These are phyloP conservation scores for Colletotrichum sp. DNA, from an alignment of 2,329 filamentous ascomycete genomes.

Conservation along the genomic window DNA sequence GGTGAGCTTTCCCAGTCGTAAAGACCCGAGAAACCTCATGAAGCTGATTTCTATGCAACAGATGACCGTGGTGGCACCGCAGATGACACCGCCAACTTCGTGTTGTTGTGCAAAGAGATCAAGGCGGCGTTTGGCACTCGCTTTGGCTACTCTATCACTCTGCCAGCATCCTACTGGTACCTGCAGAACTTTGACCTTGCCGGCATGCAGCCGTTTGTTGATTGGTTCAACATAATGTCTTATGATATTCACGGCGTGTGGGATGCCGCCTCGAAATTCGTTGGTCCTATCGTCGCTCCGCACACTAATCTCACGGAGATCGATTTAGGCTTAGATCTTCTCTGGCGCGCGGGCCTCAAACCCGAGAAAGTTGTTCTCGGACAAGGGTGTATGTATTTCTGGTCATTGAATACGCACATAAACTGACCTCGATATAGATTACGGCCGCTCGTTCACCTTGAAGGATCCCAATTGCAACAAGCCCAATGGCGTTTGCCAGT, in stretches of 20 bases:
- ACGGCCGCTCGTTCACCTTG: slow-evolving; percentile 33
- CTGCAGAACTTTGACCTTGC: slow-evolving; percentile 2
- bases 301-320: slow-evolving; percentile 57
- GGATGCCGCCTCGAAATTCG: slow-evolving; percentile 33
- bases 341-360: slow-evolving; percentile 52
- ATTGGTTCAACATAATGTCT: slow-evolving; percentile 29
- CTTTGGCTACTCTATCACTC: slow-evolving; percentile 3
- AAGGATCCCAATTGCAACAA: slow-evolving; percentile 19
- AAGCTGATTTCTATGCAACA: slow-evolving; percentile 32
- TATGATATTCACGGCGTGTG: slow-evolving; percentile 39
- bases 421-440: slow-evolving; percentile 23
- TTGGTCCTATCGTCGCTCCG: slow-evolving; percentile 34
- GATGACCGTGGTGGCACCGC: slow-evolving; percentile 33
- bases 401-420: background rate
- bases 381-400: slow-evolving; percentile 33
- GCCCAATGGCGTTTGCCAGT: slow-evolving; percentile 23
- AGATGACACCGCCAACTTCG: slow-evolving; percentile 38
- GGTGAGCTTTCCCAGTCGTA: background rate
- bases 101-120: background rate
- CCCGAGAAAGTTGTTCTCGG: slow-evolving; percentile 48
- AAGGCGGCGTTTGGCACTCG: background rate
- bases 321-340: slow-evolving; percentile 43
- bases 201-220: slow-evolving; percentile 20
- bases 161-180: slow-evolving; percentile 18
- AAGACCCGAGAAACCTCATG: slow-evolving; percentile 18